phyloP scores from a whole-genome alignment of 164 flowering plant species.

The Tinospora cordifolia region DNA sequence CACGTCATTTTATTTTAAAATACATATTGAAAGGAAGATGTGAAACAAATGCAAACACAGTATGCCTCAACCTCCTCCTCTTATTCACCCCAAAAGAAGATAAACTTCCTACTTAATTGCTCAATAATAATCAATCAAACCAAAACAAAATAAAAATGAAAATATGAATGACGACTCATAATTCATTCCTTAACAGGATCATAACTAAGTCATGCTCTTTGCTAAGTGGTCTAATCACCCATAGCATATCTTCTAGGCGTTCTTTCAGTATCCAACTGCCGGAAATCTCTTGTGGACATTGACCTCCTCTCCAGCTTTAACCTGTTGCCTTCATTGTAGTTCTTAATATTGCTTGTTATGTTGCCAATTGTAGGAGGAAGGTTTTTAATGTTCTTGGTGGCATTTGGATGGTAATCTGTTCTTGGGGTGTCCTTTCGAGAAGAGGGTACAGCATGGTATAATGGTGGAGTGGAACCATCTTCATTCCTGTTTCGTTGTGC shows the following conservation, averaged over 20 bases:
- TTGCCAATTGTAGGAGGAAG: constrained; percentile 35
- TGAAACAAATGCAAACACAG: not conserved
- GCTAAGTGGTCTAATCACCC: constrained; percentile 15
- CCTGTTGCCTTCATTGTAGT: constrained; percentile 27
- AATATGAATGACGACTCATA: not conserved
- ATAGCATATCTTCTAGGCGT: constrained; percentile 27
- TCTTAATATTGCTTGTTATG: constrained; percentile 26
- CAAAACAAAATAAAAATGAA: not conserved
- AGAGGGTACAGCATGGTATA: constrained; percentile 27
- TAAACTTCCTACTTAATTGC: not conserved
- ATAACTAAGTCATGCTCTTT: not conserved
- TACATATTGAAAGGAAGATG: not conserved
- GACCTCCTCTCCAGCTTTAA: constrained; percentile 31
- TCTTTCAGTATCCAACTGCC: constrained; percentile 27
- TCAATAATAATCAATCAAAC: constrained; percentile 3
- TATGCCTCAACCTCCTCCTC: not conserved
- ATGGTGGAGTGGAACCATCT: constrained; percentile 20
- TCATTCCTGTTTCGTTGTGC: constrained; percentile 13
- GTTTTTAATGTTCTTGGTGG: constrained; percentile 46
- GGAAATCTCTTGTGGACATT: constrained; percentile 40
- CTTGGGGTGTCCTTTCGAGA: constrained; percentile 18
- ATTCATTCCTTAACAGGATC: not conserved
- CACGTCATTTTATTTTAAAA: too few relatives aligned
- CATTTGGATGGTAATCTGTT: constrained; percentile 59
- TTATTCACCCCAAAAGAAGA: not conserved